Evolutionary conservation across 2,329 filamentous ascomycete species (phyloP), one percentile per base, ranked within the genome.

Genomic region (Aspergillus quadrilineatus): DNA sequence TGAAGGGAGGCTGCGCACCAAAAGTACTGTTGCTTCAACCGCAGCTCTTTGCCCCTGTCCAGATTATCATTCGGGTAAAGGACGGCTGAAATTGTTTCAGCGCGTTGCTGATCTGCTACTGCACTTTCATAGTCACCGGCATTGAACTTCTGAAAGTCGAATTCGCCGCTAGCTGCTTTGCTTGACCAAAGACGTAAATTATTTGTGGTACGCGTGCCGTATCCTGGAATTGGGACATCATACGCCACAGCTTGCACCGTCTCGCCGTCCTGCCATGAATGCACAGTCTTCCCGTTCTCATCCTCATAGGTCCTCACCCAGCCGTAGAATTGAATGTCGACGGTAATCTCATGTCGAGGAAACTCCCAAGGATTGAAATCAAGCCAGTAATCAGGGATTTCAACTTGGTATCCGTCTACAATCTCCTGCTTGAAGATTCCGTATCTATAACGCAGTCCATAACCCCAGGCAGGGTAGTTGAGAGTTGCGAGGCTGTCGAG

Each of bases 361-460:
- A 97, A 99, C 73, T 99, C 94, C 94, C 94, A 99, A 0, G 94
- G 94, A 76, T 99, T 99, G 77, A 97, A 97, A 73, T 97, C 94
- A 53, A 99, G 85, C 94, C 94, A 99, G 78, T 99, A 97, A 74
- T 99, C 94, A 17, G 94, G 94, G 57, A 97, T 89, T 72, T 99
- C 94, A 62, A 99, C 92, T 76, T 99, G 94, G 73, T 97, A 99
- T 56, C 94, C 94, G 69, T 97, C 89, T 58, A 97, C 87, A 67
- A 99, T 97, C 79, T 97, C 94, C 79, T 99, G 94, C 80, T 97
- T 97, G 86, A 99, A 99, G 73, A 99, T 99, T 71, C 90, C 90
- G 73, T 97, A 97, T 73, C 92, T 84, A 80, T 99, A 99, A 69
- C 94, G 86, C 65, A 99, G 80, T 54, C 93, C 94, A 69, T 99